Evolutionary conservation across 148 eudicot genomes (phyloP), one percentile per base, ranked within the genome.

Genomic region (Dysphania ambrosioides): DNA sequence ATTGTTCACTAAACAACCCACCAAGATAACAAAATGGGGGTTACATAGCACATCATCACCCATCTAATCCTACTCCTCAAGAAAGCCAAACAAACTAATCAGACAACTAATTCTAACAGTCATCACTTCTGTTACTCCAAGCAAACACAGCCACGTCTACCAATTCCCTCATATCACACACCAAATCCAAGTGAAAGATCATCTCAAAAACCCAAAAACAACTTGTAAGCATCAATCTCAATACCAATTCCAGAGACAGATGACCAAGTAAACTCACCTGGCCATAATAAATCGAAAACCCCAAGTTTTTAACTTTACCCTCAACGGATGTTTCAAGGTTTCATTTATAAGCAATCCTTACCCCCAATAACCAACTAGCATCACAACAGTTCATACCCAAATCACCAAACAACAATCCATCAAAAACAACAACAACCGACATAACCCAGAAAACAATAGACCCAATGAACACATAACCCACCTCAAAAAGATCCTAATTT

Each of bases 31-130:
- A 11, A 26, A 60, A 60, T 2, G 64, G 34, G n/a, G 35, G 2
- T 29, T 60, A 29, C 49, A 9, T 9, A 42, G 12, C 16, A 8
- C 49, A 42, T 15, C 40, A 36, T 2, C 1, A 36, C 40, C 8
- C 8, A 8, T 42, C 49, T 42, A 42, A 42, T 42, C 49, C 12
- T 15, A 42, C 49, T 42, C 49, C 16, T 12, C 49, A 42, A 8
- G 16, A 8, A 2, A 42, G 7, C 49, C 12, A 6, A 42, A 42
- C 12, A 5, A 0, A 63, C 24, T n/a, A n/a, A n/a, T n/a, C n/a
- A 24, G 19, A 74, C 49, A 70, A 59, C 69, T 44, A 49, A 70
- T 16, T 19, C 51, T 34, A 77, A 24, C 31, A 23, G 40, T 42
- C 42, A 72, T 57, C 44, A 66, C 23, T 58, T 73, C 63, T 49